phyloP scores from a whole-genome alignment of 75 land plant genomes.

The Ceratopteris richardii region DNA sequence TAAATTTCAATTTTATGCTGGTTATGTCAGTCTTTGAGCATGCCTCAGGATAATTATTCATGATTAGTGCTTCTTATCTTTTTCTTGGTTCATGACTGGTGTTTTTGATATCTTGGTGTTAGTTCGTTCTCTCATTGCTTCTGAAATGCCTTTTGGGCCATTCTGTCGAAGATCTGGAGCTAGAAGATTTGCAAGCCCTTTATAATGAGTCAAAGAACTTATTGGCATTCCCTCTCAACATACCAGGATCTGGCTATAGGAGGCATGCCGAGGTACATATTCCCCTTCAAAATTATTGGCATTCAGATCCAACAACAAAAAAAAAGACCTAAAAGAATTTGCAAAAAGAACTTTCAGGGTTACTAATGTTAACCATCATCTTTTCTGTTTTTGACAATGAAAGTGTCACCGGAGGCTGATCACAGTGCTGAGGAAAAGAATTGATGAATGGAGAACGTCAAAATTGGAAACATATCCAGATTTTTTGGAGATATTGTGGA shows the following conservation, averaged over 20 bases:
- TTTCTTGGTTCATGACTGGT: not conserved
- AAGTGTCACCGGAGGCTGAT: not conserved
- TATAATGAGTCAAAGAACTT: not conserved
- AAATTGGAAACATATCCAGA: not conserved
- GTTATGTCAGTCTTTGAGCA: too few species aligned
- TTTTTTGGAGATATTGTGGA: not conserved
- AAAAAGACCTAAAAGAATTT: too few species aligned
- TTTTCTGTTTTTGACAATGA: too few species aligned
- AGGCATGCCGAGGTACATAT: not conserved
- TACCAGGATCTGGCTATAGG: slow-evolving; percentile 5
- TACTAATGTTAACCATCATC: too few species aligned
- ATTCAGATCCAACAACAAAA: too few species aligned
- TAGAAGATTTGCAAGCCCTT: not conserved
- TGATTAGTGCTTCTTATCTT: too few species aligned
- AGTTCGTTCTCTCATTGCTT: not conserved
- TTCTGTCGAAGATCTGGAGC: not conserved
- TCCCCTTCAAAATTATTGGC: too few species aligned
- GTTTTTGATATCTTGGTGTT: not conserved
- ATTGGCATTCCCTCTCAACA: slow-evolving; percentile 1
- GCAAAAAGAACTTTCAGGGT: too few species aligned
- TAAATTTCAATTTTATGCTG: too few species aligned
- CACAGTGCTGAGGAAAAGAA: not conserved
- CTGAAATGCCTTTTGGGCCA: slow-evolving; percentile 1
- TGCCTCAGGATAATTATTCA: too few species aligned
- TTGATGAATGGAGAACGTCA: not conserved